Evolutionary conservation across 306 rosid genomes (phyloP), one percentile per base, ranked within the genome.

Genomic region (Canavalia gladiata): DNA sequence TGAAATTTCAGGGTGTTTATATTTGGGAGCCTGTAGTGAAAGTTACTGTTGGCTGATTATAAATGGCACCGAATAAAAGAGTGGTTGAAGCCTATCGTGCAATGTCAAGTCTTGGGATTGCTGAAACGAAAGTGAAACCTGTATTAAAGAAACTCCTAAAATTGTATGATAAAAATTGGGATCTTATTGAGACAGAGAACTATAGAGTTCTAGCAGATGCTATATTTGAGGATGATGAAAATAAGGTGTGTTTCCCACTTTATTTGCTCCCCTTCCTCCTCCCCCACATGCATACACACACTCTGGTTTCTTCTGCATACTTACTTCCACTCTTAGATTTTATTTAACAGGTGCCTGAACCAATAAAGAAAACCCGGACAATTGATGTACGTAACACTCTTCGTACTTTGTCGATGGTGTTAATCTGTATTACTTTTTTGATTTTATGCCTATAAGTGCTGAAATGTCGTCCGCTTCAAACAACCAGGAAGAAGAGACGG

Each of bases 191-290:
- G 90, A 91, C 76, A 88, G 99, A 86, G 80, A 90, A 89, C 73
- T 95, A 95, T 74, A 85, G 99, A 87, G 98, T 68, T 87, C 90
- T 95, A 25, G 84, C 86, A 68, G 98, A 93, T 89, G 94, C 99
- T 43, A 90, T 95, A 82, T 93, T 95, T 89, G 97, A 95, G 12
- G 91, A 63, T 12, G 96, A 88, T 5, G 97, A 89, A 13, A 57
- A 42, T 51, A 64, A 77, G 97, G 98, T 91, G 55, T 62, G 69
- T 76, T 45, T 63, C 69, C 60, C 35, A 34, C 29, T 63, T 66
- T 59, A n/a, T 75, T 8, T 72, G 65, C 58, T 71, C 3, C 46
- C 25, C 42, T 28, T 55, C 41, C 63, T 82, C 25, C 5, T 30
- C n/a, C 4, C 10, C 30, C 12, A 8, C 13, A 1, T 13, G 2